phyloP scores from a whole-genome alignment of 805 yeast genomes.

The Ogataea pini region DNA sequence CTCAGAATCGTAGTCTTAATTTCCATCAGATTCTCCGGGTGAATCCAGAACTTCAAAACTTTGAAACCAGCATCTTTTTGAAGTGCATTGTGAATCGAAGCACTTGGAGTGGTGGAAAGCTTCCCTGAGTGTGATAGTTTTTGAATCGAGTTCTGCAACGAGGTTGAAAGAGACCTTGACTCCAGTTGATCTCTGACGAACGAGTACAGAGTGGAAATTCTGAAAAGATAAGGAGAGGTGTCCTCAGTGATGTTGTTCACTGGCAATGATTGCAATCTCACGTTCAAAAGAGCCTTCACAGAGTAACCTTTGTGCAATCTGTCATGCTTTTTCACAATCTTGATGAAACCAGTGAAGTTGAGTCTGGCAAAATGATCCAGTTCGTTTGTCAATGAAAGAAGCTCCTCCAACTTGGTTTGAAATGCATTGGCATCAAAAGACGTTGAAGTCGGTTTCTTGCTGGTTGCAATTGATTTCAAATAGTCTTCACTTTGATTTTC shows the following conservation, averaged over 20 bases:
- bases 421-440: conserved; percentile 60
- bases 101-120: conserved; percentile 36
- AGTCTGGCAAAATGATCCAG: conserved; percentile 87
- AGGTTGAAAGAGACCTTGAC: conserved; percentile 33
- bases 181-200: conserved; percentile 74
- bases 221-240: conserved; percentile 85
- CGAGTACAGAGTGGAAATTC: conserved; percentile 78
- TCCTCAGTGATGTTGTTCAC: conserved; percentile 82
- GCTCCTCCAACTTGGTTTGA: conserved; percentile 69
- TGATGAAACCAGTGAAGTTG: conserved; percentile 92
- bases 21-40: conserved; percentile 96
- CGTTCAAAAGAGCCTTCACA: conserved; percentile 87
- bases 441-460: conserved; percentile 31
- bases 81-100: conserved; percentile 19
- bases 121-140: conserved; percentile 46
- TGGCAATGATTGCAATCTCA: conserved; percentile 82
- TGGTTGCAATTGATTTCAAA: conserved; percentile 23
- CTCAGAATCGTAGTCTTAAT: conserved; percentile 93
- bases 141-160: conserved; percentile 47
- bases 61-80: conserved; percentile 40
- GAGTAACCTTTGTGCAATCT: conserved; percentile 83
- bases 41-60: conserved; percentile 91
- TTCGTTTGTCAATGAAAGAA: conserved; percentile 75
- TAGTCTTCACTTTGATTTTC: conserved; percentile 58
- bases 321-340: conserved; percentile 95